Base-by-base conservation (phyloP, 108 stramenopile species). In the Fistulifera pelliculosa region DNA sequence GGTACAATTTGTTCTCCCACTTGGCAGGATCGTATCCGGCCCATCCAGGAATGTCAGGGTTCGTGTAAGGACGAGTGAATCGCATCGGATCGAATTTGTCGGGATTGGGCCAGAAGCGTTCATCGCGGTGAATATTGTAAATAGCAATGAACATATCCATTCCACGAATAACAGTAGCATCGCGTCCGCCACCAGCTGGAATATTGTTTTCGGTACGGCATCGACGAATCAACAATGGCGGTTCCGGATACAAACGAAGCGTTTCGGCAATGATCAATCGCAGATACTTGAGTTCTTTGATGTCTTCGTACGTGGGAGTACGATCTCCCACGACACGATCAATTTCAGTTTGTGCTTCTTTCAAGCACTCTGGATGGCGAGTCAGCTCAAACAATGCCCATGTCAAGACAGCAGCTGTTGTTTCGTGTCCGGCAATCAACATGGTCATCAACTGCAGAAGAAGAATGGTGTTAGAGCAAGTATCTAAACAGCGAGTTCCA, bases 341-440 rank as follows among this genome's bases (percentile, higher is more conserved):
- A 48, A 96, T 90, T 62, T 97, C 96, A 8, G 58, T 85, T 42
- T 68, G 73, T 0, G 75, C 74, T 49, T 85, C 71, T 27, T 61
- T 62, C 74, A 93, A 77, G 14, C 69, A 58, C 13, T 91, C 90
- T 4, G 90, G 94, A 48, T 93, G 69, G 47, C 85, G 90, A 41
- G 80, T 81, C 38, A 97, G 43, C 61, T 96, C 96, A 61, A 96
- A 97, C 21, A 96, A 60, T 1, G 93, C 82, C 96, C 96, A 97
- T 5, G 94, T 97, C 22, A 97, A 63, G 10, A 95, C 91, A 4
- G 96, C 93, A 12, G 95, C 96, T 6, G 96, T 97, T 7, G 96
- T 97, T 70, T 97, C 96, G 73, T 97, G 96, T 12, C 96, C 96
- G 5, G 96, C 96, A 56, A 97, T 91, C 38, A 97, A 65, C 96